Percentiles rank a stretch among this genome's conserved stretches.
phyloP scores from a whole-genome alignment of 441 rosid species.

The Hypseocharis bilobata region DNA sequence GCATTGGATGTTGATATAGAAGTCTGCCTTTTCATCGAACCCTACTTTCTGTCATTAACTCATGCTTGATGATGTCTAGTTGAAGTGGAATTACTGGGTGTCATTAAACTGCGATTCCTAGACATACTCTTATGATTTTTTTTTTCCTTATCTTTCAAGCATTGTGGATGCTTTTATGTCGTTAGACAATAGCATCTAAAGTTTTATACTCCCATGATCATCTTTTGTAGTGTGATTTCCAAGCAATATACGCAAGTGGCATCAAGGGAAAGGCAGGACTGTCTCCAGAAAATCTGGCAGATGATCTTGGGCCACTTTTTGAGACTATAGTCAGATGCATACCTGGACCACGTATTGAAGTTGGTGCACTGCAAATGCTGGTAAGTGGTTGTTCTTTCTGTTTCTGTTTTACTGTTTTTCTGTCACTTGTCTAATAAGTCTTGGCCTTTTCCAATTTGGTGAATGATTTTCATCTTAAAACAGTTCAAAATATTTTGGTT shows the following conservation, averaged over 20 bases:
- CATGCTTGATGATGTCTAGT: background rate
- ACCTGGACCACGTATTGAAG: constrained; percentile 84
- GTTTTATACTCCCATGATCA: constrained; percentile 10
- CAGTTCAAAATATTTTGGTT: background rate
- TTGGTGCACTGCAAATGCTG: constrained; percentile 96
- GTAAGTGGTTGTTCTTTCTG: constrained; percentile 51
- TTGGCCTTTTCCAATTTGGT: constrained; percentile 6
- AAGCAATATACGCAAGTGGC: constrained; percentile 88
- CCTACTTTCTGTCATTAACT: background rate
- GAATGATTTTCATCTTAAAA: background rate
- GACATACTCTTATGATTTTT: constrained; percentile 5
- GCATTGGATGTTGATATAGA: constrained; percentile 1
- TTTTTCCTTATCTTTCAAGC: constrained; percentile 4
- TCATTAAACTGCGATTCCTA: background rate
- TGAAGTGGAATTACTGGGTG: background rate
- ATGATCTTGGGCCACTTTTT: constrained; percentile 85
- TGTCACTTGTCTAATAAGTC: constrained; percentile 10
- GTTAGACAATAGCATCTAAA: constrained; percentile 8
- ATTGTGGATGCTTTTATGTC: background rate
- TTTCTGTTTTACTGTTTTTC: constrained; percentile 15
- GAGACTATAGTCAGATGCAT: constrained; percentile 86
- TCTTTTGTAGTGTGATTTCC: constrained; percentile 80
- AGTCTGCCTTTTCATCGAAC: background rate
- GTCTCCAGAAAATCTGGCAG: constrained; percentile 72
- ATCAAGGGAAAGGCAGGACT: constrained; percentile 90